Evolutionary conservation across 2,329 filamentous ascomycete genomes (phyloP).

Genomic region (Xylaria sp.): DNA sequence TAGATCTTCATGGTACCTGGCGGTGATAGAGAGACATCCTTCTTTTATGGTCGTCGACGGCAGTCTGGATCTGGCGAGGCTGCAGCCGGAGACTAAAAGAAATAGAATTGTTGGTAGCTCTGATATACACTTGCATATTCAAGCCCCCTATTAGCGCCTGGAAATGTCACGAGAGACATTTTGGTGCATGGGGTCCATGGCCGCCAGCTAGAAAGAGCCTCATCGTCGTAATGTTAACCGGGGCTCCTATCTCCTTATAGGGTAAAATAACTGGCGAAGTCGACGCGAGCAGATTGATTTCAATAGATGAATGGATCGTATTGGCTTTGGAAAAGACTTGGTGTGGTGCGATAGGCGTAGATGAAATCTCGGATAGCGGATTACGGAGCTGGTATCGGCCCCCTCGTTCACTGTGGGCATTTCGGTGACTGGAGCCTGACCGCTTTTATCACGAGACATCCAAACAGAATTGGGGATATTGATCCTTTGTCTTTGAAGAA

Average conservation of each 20-base stretch:
- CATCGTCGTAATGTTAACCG: not conserved
- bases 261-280: not conserved
- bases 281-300: not conserved
- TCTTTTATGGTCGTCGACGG: conserved; percentile 14
- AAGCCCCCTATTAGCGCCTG: not conserved
- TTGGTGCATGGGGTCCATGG: not conserved
- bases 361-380: not conserved
- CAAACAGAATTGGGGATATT: not conserved
- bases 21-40: not conserved
- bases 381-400: not conserved
- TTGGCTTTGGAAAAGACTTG: conserved; percentile 3
- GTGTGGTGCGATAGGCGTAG: conserved; percentile 27
- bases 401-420: not conserved
- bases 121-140: not conserved
- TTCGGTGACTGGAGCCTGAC: not conserved
- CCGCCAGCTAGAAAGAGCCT: conserved; percentile 11
- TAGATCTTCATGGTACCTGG: not conserved
- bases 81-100: not conserved
- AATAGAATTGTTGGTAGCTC: not conserved
- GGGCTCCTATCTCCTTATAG: not conserved
- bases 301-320: not conserved
- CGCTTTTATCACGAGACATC: conserved; percentile 14
- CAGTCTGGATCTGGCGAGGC: not conserved
- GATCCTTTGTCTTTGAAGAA: not conserved
- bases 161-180: not conserved